phyloP scores from a whole-genome alignment of 23 red algal species.

The Gracilaria domingensis region DNA sequence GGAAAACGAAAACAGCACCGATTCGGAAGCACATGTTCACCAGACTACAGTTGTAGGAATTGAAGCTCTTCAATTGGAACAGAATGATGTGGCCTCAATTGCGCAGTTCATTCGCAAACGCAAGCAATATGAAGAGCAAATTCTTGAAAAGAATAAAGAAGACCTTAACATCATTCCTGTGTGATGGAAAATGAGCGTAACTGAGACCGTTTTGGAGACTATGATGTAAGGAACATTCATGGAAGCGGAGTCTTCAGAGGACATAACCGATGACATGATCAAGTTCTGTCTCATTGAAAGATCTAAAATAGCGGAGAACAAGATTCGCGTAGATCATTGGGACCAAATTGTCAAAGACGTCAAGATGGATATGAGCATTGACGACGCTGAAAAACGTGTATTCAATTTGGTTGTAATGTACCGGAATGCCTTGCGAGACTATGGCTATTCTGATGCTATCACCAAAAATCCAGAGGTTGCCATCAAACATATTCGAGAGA shows the following conservation, averaged over 20 bases:
- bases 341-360: constrained; percentile 19
- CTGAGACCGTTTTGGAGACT: constrained; percentile 1
- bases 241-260: not conserved
- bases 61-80: constrained; percentile 24
- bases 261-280: constrained; percentile 22
- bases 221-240: constrained; percentile 7
- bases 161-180: constrained; percentile 31
- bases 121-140: constrained; percentile 36
- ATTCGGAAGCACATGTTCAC: too few species aligned
- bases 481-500: constrained; percentile 54
- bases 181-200: not conserved
- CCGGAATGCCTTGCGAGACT: too few species aligned
- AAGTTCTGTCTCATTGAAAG: not conserved
- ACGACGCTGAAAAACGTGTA: constrained; percentile 17
- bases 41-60: too few species aligned
- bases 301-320: not conserved
- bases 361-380: constrained; percentile 39
- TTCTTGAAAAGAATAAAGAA: constrained; percentile 34
- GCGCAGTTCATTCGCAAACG: constrained; percentile 18
- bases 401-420: constrained; percentile 22
- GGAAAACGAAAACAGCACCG: not conserved
- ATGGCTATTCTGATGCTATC: constrained; percentile 1
- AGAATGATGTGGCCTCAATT: not conserved
- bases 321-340: not conserved
- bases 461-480: constrained; percentile 36